Percentiles rank a stretch among this genome's conserved stretches.
Evolutionary conservation across 164 flowering plant genomes (phyloP).

Genomic region (Taxillus chinensis): DNA sequence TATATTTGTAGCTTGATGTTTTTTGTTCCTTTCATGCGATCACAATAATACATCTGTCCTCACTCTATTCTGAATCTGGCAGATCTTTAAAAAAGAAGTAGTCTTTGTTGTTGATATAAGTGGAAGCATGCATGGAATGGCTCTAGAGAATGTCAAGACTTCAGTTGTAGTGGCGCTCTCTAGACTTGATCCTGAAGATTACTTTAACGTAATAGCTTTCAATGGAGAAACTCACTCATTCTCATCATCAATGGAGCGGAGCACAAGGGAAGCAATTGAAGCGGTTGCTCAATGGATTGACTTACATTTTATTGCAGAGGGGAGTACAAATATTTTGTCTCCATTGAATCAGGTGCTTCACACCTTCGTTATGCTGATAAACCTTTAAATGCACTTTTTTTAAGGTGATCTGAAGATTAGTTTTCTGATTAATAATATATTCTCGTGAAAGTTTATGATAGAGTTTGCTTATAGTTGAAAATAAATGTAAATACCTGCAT

Average conservation of each 20-base stretch:
- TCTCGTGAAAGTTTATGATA: too few relatives aligned
- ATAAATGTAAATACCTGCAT: too few relatives aligned
- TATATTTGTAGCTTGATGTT: not conserved
- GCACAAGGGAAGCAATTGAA: constrained; percentile 4
- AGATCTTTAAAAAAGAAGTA: constrained; percentile 1
- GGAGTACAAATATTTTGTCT: not conserved
- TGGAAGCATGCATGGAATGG: constrained; percentile 1
- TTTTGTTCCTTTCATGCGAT: not conserved
- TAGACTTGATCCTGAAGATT: not conserved
- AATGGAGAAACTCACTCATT: not conserved
- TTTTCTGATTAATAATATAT: too few relatives aligned
- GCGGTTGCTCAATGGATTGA: not conserved
- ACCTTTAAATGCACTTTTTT: not conserved
- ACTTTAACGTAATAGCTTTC: constrained; percentile 4
- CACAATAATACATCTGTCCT: not conserved
- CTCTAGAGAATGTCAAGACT: not conserved
- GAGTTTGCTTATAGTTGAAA: too few relatives aligned
- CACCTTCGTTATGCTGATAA: not conserved
- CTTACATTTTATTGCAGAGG: constrained; percentile 4
- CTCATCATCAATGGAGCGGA: not conserved
- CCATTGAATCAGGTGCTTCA: not conserved
- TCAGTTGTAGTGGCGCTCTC: not conserved
- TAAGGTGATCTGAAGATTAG: too few relatives aligned
- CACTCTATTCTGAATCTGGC: not conserved
- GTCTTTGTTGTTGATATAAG: constrained; percentile 3